These are phyloP conservation scores for Xylaria sp. DNA, from an alignment of 2,329 filamentous ascomycete genomes.

Conservation along the genomic window DNA sequence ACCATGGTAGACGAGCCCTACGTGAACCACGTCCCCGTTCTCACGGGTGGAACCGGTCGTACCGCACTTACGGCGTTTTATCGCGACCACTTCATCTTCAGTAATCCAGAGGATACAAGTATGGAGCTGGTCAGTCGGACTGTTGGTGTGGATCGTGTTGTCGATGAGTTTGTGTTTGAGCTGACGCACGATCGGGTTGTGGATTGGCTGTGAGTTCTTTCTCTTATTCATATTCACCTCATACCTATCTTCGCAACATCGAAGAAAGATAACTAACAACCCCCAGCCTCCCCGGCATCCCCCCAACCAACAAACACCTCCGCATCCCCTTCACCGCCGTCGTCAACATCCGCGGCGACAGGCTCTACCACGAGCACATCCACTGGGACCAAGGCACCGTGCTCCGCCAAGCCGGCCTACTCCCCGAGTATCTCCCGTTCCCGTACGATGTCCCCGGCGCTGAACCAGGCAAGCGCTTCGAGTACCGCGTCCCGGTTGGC, in stretches of 20 bases:
- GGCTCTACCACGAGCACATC: constrained; percentile 66
- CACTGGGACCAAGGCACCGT: constrained; percentile 63
- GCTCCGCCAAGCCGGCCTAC: constrained; percentile 54
- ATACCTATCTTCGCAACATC: too few species aligned
- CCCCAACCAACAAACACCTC: constrained; percentile 49
- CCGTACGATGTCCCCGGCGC: constrained; percentile 48
- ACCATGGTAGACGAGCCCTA: constrained; percentile 78
- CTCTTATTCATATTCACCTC: too few species aligned
- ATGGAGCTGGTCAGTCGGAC: constrained; percentile 68
- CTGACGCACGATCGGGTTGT: constrained; percentile 59
- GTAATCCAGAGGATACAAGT: constrained; percentile 61
- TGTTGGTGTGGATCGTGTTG: constrained; percentile 63
- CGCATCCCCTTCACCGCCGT: constrained; percentile 60
- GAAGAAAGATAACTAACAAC: too few species aligned
- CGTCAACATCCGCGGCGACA: constrained; percentile 63
- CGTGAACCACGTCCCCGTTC: constrained; percentile 69
- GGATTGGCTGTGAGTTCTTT: constrained; percentile 63
- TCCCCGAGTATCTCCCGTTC: constrained; percentile 61
- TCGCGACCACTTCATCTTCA: constrained; percentile 67
- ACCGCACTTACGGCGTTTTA: constrained; percentile 61
- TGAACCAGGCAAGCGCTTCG: constrained; percentile 34
- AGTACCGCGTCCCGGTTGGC: constrained; percentile 57
- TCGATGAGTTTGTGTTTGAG: constrained; percentile 64
- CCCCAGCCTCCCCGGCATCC: constrained; percentile 50
- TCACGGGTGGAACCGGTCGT: constrained; percentile 64